Conservation (phyloP, 2,329 filamentous ascomycete species). For the Monilinia vaccinii-corymbosi region DNA sequence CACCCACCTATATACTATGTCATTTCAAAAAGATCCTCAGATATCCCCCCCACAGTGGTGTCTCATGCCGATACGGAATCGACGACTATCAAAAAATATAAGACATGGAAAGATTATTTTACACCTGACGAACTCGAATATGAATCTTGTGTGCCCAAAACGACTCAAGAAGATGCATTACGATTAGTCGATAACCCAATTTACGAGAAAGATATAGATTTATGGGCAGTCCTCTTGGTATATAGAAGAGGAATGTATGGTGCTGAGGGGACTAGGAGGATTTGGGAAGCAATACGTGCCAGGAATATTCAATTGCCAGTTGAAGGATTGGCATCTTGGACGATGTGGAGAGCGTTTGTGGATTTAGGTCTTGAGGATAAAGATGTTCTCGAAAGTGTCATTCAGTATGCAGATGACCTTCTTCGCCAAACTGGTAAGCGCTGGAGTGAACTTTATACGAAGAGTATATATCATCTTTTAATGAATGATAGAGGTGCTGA, state of each 20-base stretch:
- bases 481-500: conserved; percentile 14
- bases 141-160: conserved; percentile 26
- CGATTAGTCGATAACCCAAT: conserved; percentile 28
- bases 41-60: neutral
- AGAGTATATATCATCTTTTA: conserved; percentile 35
- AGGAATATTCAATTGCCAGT: conserved; percentile 34
- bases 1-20: neutral
- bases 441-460: conserved; percentile 34
- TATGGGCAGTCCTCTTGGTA: conserved; percentile 35
- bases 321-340: conserved; percentile 31
- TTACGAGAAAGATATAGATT: conserved; percentile 26
- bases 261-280: conserved; percentile 31
- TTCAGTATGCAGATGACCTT: conserved; percentile 35
- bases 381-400: conserved; percentile 30
- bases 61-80: neutral
- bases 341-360: conserved; percentile 39
- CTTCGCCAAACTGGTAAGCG: conserved; percentile 30
- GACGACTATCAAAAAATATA: neutral
- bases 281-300: conserved; percentile 35
- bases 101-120: conserved; percentile 13
- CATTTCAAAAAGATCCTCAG: neutral
- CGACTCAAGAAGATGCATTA: conserved; percentile 2
- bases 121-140: conserved; percentile 22
- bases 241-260: conserved; percentile 35
- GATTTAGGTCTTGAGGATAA: conserved; percentile 29